Evolutionary conservation across 257 asterid genomes (phyloP), one percentile per base, ranked within the genome.

Genomic region (Solanum peruvianum): DNA sequence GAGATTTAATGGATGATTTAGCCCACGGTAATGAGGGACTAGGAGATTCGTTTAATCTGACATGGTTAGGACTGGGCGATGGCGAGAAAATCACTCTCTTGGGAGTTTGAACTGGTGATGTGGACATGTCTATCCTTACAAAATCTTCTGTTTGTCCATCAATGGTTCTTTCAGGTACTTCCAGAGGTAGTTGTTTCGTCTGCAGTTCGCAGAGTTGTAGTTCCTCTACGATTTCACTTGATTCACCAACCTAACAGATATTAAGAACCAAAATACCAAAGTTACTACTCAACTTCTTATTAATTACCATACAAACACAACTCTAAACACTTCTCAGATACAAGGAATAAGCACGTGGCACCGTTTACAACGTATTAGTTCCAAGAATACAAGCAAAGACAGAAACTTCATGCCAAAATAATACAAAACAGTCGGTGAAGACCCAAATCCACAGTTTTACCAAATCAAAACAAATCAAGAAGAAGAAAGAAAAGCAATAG

Each of bases 141-240:
- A 83, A 93, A 89, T 95, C 96, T 85, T 93, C 96, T 8, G 87
- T 11, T 23, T 83, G 86, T 78, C 86, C 93, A 76, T 91, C 94
- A 8, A 73, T 23, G 52, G 76, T 60, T 88, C 89, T 47, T 86
- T 85, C 81, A 27, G 98, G 92, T 83, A 92, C 88, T 80, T 94
- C 91, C 72, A 91, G 14, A 41, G 87, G 67, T 29, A 90, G 69
- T 76, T 88, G 88, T 86, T 72, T 83, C 70, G 69, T 88, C 52
- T 87, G 86, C 18, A 87, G 90, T 84, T 87, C 88, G 41, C 45
- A 81, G 78, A 45, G 87, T 11, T 91, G 86, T 1, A 90, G 78
- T 87, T 92, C 98, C 87, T 93, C 98, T 27, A 89, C 91, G 82
- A 95, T 96, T 94, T 96, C 99, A 88, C 93, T 92, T 23, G 91